Percentiles rank a stretch among this genome's conserved stretches.
phyloP scores from a whole-genome alignment of 2,329 filamentous ascomycete genomes.

The Alternaria postmessia region DNA sequence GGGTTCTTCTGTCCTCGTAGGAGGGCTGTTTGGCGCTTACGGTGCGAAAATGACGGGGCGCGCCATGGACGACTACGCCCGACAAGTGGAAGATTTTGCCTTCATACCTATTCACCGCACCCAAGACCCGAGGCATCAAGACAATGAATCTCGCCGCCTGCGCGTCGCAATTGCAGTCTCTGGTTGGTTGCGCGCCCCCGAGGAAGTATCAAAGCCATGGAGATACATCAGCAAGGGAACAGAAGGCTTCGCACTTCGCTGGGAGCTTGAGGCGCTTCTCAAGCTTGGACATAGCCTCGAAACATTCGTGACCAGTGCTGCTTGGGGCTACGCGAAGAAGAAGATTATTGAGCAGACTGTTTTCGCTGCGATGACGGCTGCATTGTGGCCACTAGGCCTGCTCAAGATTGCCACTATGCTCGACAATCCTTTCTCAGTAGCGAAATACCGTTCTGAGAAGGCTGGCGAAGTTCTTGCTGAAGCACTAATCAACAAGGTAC shows the following conservation, averaged over 20 bases:
- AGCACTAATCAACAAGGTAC: slow-evolving; percentile 80
- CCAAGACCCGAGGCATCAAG: slow-evolving; percentile 58
- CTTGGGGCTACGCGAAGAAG: slow-evolving; percentile 78
- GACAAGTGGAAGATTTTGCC: slow-evolving; percentile 87
- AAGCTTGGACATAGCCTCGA: slow-evolving; percentile 82
- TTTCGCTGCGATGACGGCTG: slow-evolving; percentile 57
- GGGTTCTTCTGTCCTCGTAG: slow-evolving; percentile 80
- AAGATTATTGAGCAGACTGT: slow-evolving; percentile 74
- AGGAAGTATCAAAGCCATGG: slow-evolving; percentile 82
- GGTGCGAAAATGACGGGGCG: slow-evolving; percentile 81
- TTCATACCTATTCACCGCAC: slow-evolving; percentile 72
- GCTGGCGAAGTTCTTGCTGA: slow-evolving; percentile 82
- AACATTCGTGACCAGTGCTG: slow-evolving; percentile 77
- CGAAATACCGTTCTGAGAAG: slow-evolving; percentile 79
- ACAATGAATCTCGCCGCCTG: slow-evolving; percentile 62
- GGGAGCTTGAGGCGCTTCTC: slow-evolving; percentile 79
- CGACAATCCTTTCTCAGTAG: slow-evolving; percentile 84
- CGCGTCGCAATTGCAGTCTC: slow-evolving; percentile 84
- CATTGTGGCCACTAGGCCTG: slow-evolving; percentile 58
- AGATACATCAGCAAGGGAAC: slow-evolving; percentile 73
- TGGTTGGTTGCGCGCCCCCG: slow-evolving; percentile 78
- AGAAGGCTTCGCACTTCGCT: slow-evolving; percentile 84
- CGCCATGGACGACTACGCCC: slow-evolving; percentile 87
- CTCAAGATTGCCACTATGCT: slow-evolving; percentile 64
- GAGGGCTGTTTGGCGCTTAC: slow-evolving; percentile 91